Evolutionary conservation across 1,139 yeast species (phyloP), one percentile per base, ranked within the genome.

Genomic region (Diutina rugosa): DNA sequence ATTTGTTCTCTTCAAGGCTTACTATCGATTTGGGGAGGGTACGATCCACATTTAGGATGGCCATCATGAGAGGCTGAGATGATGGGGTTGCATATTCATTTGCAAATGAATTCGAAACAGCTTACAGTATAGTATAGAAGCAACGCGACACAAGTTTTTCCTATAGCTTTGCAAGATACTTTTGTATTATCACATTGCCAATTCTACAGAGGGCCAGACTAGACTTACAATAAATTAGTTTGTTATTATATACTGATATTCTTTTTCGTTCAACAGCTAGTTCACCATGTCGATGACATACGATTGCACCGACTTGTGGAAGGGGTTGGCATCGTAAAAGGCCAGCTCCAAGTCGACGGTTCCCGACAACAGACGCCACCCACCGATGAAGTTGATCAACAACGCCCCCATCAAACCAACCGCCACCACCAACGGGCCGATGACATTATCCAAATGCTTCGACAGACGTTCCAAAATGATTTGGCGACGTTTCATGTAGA

Each of bases 381-480:
- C 90, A 59, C 81, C 80, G 32, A 80, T 72, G 64, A 90, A 93
- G 70, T 93, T 93, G 62, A 90, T 67, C 26, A 80, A 66, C 63
- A 93, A 75, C 1, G 93, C 87, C 55, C 80, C 63, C 14, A 86
- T 70, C 59, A 93, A 79, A 9, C 90, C 93, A 46, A 75, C 62
- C 1, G 95, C 90, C 56, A 93, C 78, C 32, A 91, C 72, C 58
- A 93, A 67, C 0, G 99, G 99, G 6, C 99, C 99, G 59, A 87
- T 65, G 56, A 95, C 85, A 58, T 89, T 90, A 70, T 93, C 99
- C 64, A 93, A 76, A 69, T 91, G 97, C 64, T 79, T 81, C 57
- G 93, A 95, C 51, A 90, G 85, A 69, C 98, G 82, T 67, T 84
- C 85, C 68, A 78, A 81, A 67, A 93, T 93, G 59, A 86, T 79